phyloP scores from a whole-genome alignment of 306 rosid species.

The Chamaecrista fasciculata region DNA sequence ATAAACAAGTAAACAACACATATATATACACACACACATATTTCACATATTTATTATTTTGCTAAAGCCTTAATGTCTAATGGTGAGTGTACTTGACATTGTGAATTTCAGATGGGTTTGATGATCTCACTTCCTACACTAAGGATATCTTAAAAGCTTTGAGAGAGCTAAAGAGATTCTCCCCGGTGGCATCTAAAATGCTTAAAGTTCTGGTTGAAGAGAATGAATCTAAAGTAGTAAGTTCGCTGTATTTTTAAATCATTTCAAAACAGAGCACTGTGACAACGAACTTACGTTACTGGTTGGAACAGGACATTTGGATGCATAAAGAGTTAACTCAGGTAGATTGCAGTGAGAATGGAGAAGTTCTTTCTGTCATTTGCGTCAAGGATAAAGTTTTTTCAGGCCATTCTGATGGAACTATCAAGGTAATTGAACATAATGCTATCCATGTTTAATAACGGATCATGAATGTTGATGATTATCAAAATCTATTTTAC shows the following conservation, averaged over 20 bases:
- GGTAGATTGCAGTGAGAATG: constrained; percentile 80
- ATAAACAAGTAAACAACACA: no score
- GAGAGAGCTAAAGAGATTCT: constrained; percentile 76
- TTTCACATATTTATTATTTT: no score
- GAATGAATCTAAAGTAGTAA: constrained; percentile 65
- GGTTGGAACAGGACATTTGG: constrained; percentile 70
- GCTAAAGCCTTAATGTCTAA: neutral
- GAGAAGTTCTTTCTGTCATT: constrained; percentile 72
- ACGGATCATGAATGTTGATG: no score
- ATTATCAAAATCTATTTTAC: constrained; percentile 7
- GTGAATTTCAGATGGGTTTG: constrained; percentile 70
- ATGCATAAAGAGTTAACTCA: constrained; percentile 70
- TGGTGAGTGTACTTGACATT: constrained; percentile 26
- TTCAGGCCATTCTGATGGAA: constrained; percentile 96
- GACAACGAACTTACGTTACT: neutral
- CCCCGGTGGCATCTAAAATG: constrained; percentile 73
- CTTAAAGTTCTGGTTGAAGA: constrained; percentile 59
- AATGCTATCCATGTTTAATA: no score
- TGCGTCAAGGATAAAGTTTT: constrained; percentile 58
- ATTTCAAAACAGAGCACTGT: constrained; percentile 9
- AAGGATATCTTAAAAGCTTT: constrained; percentile 69
- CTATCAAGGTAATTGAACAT: constrained; percentile 63
- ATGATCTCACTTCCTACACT: constrained; percentile 46
- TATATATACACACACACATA: no score
- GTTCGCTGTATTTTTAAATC: constrained; percentile 35